Evolutionary conservation across 208 protist species (phyloP), one percentile per base, ranked within the genome.

Genomic region (Trypanosoma rangeli): DNA sequence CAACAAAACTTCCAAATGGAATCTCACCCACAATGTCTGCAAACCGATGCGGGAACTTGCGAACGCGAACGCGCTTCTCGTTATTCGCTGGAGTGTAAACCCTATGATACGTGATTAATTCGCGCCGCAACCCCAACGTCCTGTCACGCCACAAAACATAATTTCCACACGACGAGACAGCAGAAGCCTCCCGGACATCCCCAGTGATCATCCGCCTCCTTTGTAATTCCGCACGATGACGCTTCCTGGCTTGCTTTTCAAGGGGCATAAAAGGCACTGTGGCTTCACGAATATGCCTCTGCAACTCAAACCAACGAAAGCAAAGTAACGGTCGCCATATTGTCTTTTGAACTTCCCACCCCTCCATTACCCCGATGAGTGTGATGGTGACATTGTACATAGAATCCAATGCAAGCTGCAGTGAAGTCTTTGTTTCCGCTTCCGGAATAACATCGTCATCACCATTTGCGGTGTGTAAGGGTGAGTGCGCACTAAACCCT

Each of bases 21-120:
- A 95, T 56, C 49, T 85, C 78, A 35, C 90, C 90, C 8, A 95
- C 77, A 28, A 93, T 74, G 56, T 89, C 85, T 7, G 86, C 80
- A 68, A 84, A 79, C 5, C 86, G 80, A 56, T 90, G 83, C 5
- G 90, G 87, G 50, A 84, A 85, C 37, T 70, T 77, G 4, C 86
- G 84, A 60, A 95, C 90, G 9, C 86, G 80, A 35, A 86, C 68
- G 18, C 69, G 69, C 57, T 84, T 84, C 5, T 83, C 80, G 22
- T 42, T 28, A 20, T 75, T 70, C 3, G 80, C 73, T 5, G 90
- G 80, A 3, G 79, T 78, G 57, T 80, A 90, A n/a, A 77, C 33
- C 39, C 82, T 86, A 42, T 52, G 46, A 64, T 83, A 91, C 5
- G 76, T 76, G 39, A 76, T 71, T 50, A 91, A 62, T 66, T 93